Evolutionary conservation across 2,329 filamentous ascomycete genomes (phyloP), one percentile per base, ranked within the genome.

Genomic region (Trichoderma lentiforme): DNA sequence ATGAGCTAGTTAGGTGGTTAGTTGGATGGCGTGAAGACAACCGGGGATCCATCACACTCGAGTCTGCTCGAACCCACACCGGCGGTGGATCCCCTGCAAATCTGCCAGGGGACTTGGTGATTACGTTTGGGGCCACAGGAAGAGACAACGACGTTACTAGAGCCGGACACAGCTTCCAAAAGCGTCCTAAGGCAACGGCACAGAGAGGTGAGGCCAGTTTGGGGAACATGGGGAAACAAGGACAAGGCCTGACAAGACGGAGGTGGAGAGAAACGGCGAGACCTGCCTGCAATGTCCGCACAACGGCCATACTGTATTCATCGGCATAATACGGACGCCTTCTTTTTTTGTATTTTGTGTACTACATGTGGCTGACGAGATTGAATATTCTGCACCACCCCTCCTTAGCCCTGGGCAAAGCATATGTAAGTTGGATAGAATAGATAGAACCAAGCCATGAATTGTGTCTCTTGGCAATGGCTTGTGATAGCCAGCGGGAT

Each of bases 111-210:
- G 61, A 30, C 14, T 62, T 60, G 39, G 7, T 62, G 56, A 62
- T 62, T 53, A 53, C 66, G 66, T 61, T 60, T 69, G 56, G 66
- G 51, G 66, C 56, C 56, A 51, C 66, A 24, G 30, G 12, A 51
- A 32, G 56, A 28, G 21, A 30, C 57, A 58, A 28, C 32, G 64
- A 56, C 58, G 68, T 47, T 71, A 24, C 58, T 72, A 72, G 70
- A 64, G 70, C 64, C 70, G 70, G 70, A 57, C 36, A 60, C 61
- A 66, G 70, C 70, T 72, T 68, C 70, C 70, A 62, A 72, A 72
- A 61, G 47, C 64, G 70, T 60, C 64, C 28, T 68, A 72, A 56
- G 32, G 58, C 63, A 68, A 34, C 64, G 70, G 43, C 51, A 58
- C 32, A 58, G 43, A 30, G 39, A 60, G 51, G 39, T 21, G 24